Conservation (phyloP, 768 basidiomycete genomes). For the Mycena albidolilacea region DNA sequence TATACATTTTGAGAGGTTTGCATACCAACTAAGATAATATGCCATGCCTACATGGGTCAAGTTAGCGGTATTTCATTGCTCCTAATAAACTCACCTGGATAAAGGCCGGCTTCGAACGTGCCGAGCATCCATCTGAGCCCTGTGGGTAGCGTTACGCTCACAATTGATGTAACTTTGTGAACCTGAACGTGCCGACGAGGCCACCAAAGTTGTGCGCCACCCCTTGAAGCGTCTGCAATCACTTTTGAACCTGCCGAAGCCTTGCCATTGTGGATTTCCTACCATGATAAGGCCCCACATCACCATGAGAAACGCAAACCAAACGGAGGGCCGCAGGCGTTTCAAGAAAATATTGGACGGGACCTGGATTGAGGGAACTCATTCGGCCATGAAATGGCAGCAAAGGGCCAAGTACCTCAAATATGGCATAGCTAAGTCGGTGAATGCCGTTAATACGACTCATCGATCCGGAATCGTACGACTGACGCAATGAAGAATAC, state of each 20-base stretch:
- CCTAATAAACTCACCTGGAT: constrained; percentile 70
- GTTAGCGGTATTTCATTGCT: constrained; percentile 58
- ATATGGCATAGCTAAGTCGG: constrained; percentile 64
- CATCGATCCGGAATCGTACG: neutral
- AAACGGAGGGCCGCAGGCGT: constrained; percentile 75
- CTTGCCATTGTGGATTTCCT: constrained; percentile 21
- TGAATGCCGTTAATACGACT: neutral
- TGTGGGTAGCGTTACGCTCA: constrained; percentile 40
- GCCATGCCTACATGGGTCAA: constrained; percentile 28
- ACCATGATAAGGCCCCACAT: constrained; percentile 68
- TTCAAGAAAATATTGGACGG: constrained; percentile 68
- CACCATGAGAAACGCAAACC: constrained; percentile 68
- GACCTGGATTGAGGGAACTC: constrained; percentile 14
- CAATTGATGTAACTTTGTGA: constrained; percentile 4
- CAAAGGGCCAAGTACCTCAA: constrained; percentile 63
- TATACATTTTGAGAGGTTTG: neutral
- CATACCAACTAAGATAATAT: constrained; percentile 39
- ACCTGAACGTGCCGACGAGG: constrained; percentile 64
- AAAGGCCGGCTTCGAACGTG: constrained; percentile 71
- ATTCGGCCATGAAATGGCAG: neutral
- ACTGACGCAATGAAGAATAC: constrained; percentile 71
- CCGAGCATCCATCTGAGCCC: constrained; percentile 77
- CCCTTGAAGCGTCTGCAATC: constrained; percentile 72
- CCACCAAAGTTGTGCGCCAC: constrained; percentile 72
- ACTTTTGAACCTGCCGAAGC: neutral